Conservation (phyloP, 2,329 filamentous ascomycete species). For the Beauveria caledonica region DNA sequence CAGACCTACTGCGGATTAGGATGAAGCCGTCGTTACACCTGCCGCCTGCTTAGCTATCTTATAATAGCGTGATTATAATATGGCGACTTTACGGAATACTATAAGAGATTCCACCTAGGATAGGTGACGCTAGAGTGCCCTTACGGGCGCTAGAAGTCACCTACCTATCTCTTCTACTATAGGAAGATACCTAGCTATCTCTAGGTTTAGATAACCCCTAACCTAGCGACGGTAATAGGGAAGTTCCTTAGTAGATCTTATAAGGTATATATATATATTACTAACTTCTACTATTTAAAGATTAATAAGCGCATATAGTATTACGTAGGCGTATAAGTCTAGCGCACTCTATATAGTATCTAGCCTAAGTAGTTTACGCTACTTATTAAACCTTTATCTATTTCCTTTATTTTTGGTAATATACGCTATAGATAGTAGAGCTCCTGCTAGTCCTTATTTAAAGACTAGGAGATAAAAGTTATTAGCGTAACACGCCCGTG, state of each 20-base stretch:
- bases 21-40: too few species aligned
- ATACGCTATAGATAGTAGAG: too few species aligned
- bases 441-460: too few species aligned
- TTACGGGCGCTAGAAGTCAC: neutral
- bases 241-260: neutral
- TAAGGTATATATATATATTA: too few species aligned
- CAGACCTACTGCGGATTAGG: too few species aligned
- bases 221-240: neutral
- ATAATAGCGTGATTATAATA: neutral
- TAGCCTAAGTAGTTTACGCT: too few species aligned
- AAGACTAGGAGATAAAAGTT: too few species aligned
- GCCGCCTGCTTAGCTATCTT: neutral
- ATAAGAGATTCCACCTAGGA: neutral
- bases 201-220: neutral
- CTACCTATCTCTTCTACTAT: neutral
- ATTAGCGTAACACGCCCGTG: too few species aligned
- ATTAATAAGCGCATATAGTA: neutral
- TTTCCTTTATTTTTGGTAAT: too few species aligned
- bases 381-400: too few species aligned
- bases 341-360: too few species aligned
- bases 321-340: too few species aligned
- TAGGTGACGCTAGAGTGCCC: neutral
- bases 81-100: neutral
- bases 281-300: neutral
- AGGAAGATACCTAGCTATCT: neutral